phyloP scores from a whole-genome alignment of 352 stramenopile species.

The Phytophthora capsici region DNA sequence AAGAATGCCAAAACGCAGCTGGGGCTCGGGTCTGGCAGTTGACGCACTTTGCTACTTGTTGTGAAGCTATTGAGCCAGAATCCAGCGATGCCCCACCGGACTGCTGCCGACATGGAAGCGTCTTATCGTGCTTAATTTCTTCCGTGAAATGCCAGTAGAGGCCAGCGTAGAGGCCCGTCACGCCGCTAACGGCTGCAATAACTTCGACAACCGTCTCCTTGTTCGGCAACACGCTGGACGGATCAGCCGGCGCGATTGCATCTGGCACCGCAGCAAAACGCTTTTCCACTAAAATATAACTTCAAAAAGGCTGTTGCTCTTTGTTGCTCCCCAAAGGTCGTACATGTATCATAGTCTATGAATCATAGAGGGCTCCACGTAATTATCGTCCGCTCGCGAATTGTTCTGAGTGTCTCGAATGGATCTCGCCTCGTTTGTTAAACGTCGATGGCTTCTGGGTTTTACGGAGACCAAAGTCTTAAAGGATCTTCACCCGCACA shows the following conservation, averaged over 20 bases:
- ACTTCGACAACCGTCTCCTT: slow-evolving; percentile 11
- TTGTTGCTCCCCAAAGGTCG: background rate
- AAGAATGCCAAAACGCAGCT: slow-evolving; percentile 11
- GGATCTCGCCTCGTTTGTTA: slow-evolving; percentile 10
- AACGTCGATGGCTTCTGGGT: slow-evolving; percentile 13
- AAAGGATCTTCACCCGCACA: background rate
- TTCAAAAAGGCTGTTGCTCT: background rate
- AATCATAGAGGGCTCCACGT: slow-evolving; percentile 22
- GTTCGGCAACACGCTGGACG: slow-evolving; percentile 28
- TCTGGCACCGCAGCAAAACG: slow-evolving; percentile 9
- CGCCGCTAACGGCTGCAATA: slow-evolving; percentile 17
- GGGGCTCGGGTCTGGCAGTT: background rate
- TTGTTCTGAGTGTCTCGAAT: background rate
- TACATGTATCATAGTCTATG: background rate
- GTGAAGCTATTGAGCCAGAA: slow-evolving; percentile 30
- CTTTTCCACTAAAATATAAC: background rate
- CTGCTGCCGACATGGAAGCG: slow-evolving; percentile 10
- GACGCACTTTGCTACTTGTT: background rate
- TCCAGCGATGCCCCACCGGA: slow-evolving; percentile 19
- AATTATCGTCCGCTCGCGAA: slow-evolving; percentile 10
- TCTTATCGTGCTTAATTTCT: slow-evolving; percentile 14
- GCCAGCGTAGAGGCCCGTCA: slow-evolving; percentile 3
- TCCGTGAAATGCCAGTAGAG: slow-evolving; percentile 15
- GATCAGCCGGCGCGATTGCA: slow-evolving; percentile 25
- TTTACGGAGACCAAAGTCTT: slow-evolving; percentile 3